Percentiles rank a stretch among this genome's conserved stretches.
phyloP scores from a whole-genome alignment of 202 grass and related monocot species.

The Saccharum hybrid region DNA sequence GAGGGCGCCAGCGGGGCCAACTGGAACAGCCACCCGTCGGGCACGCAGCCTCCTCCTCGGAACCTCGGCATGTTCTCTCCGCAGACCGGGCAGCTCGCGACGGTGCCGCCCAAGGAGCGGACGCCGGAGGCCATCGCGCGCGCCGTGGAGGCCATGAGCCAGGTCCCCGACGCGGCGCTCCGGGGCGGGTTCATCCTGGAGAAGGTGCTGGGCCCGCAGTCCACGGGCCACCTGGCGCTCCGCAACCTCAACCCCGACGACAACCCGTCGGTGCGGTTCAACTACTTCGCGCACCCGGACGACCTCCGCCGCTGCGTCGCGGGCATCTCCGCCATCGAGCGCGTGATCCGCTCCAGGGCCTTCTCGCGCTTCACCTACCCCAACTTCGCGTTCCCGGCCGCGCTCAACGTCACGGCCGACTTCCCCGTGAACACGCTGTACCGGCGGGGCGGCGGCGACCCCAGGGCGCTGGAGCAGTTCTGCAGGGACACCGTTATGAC shows the following conservation, averaged over 20 bases:
- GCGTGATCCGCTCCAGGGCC: slow-evolving; percentile 63
- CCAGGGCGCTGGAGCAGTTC: slow-evolving; percentile 67
- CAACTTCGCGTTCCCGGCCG: slow-evolving; percentile 60
- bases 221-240: slow-evolving; percentile 60
- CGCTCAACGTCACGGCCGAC: slow-evolving; percentile 77
- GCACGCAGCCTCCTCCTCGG: not conserved
- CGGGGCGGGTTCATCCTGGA: slow-evolving; percentile 94
- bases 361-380: slow-evolving; percentile 72
- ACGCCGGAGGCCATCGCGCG: slow-evolving; percentile 55
- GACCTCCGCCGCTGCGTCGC: slow-evolving; percentile 76
- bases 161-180: slow-evolving; percentile 50
- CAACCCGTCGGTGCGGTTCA: slow-evolving; percentile 76
- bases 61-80: slow-evolving; percentile 74
- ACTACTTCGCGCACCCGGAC: slow-evolving; percentile 80
- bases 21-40: slow-evolving; percentile 50
- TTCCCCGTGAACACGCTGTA: slow-evolving; percentile 73
- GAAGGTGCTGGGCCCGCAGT: slow-evolving; percentile 77
- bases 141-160: slow-evolving; percentile 53
- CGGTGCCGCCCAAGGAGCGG: slow-evolving; percentile 48
- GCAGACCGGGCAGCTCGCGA: slow-evolving; percentile 60
- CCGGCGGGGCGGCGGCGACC: slow-evolving; percentile 32
- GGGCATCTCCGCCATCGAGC: slow-evolving; percentile 64
- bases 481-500: slow-evolving; percentile 90
- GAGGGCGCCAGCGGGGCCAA: slow-evolving; percentile 84
- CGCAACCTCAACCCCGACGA: slow-evolving; percentile 81